Conservation (phyloP, 345 rosid genomes). For the Brassica nigra region DNA sequence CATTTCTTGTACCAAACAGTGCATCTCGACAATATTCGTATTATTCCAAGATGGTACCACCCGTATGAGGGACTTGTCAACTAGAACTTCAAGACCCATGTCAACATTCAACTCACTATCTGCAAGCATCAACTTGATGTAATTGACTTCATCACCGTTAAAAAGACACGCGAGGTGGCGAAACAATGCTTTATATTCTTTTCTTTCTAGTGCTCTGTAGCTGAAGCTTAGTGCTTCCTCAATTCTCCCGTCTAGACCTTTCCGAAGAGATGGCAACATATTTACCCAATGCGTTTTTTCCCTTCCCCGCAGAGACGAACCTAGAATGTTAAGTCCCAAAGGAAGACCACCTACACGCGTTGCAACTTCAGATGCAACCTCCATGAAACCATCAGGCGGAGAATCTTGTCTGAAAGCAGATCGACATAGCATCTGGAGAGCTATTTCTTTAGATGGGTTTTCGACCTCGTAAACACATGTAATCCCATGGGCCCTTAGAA, state of each 20-base stretch:
- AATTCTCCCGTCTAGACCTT: slow-evolving; percentile 10
- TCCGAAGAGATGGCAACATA: slow-evolving; percentile 6
- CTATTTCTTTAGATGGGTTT: background rate
- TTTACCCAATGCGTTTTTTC: slow-evolving; percentile 22
- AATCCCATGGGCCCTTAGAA: slow-evolving; percentile 12
- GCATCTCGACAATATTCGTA: slow-evolving; percentile 28
- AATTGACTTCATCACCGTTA: background rate
- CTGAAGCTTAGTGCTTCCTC: slow-evolving; percentile 26
- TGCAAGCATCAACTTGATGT: background rate
- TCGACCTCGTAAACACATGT: background rate
- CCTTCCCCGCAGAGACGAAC: slow-evolving; percentile 4
- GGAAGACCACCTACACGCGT: slow-evolving; percentile 30
- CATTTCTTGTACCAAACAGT: slow-evolving; percentile 41
- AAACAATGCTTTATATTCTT: slow-evolving; percentile 30
- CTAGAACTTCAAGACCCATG: background rate
- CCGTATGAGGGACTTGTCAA: slow-evolving; percentile 29
- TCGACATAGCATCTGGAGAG: slow-evolving; percentile 34
- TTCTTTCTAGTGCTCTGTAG: slow-evolving; percentile 24
- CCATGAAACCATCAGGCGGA: slow-evolving; percentile 1
- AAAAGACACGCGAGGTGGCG: slow-evolving; percentile 46
- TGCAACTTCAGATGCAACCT: slow-evolving; percentile 18
- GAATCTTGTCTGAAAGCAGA: slow-evolving; percentile 19
- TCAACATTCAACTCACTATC: slow-evolving; percentile 21
- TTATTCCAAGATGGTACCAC: background rate
- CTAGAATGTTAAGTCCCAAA: slow-evolving; percentile 41